Percentiles rank a stretch among this genome's conserved stretches.
Conservation (phyloP, 257 asterid species). For the Catharanthus roseus region DNA sequence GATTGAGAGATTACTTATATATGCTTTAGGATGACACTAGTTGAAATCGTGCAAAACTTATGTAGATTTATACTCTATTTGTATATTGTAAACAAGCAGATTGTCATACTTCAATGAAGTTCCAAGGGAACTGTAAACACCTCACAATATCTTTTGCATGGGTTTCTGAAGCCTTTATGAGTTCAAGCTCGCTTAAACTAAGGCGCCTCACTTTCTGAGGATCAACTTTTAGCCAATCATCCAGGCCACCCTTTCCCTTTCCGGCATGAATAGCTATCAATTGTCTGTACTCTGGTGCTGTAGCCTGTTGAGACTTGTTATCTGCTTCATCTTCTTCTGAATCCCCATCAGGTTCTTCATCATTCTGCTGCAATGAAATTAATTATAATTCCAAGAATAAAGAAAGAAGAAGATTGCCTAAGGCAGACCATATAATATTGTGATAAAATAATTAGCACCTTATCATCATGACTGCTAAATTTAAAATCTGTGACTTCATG, state of each 20-base stretch:
- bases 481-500: constrained; percentile 31
- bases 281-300: constrained; percentile 57
- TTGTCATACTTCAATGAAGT: neutral
- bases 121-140: constrained; percentile 26
- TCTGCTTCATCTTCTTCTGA: constrained; percentile 44
- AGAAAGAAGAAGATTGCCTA: constrained; percentile 3
- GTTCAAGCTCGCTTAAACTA: constrained; percentile 70
- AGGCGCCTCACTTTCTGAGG: constrained; percentile 60
- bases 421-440: neutral
- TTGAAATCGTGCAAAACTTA: neutral
- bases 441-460: constrained; percentile 31
- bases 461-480: constrained; percentile 19
- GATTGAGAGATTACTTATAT: neutral
- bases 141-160: constrained; percentile 49
- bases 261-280: constrained; percentile 79
- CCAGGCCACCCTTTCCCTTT: constrained; percentile 61
- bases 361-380: constrained; percentile 17
- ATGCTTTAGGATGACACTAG: neutral
- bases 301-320: constrained; percentile 28
- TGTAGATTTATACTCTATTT: neutral
- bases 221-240: constrained; percentile 51
- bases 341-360: constrained; percentile 36
- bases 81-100: neutral
- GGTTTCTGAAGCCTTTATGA: constrained; percentile 47
- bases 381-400: neutral